Evolutionary conservation across 805 yeast species (phyloP).

Genomic region (Sungouiozyma ichnusensis): DNA sequence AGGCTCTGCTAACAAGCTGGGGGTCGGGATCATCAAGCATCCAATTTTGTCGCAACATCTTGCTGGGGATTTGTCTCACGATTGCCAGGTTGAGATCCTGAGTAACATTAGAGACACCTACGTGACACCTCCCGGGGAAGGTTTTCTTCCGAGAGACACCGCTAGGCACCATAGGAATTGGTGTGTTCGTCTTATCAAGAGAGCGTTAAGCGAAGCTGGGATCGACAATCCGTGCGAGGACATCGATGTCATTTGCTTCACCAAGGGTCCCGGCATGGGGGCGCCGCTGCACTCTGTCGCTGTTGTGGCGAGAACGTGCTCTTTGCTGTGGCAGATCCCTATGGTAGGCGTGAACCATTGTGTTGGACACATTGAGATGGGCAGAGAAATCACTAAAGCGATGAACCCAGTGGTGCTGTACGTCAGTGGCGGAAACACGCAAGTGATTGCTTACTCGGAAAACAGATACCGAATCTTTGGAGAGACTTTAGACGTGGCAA

Average conservation of each 20-base stretch:
- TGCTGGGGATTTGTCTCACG: constrained; percentile 41
- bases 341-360: constrained; percentile 95
- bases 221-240: constrained; percentile 37
- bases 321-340: constrained; percentile 73
- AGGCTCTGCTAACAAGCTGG: constrained; percentile 95
- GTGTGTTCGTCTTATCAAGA: constrained; percentile 69
- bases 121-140: constrained; percentile 96
- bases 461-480: constrained; percentile 96
- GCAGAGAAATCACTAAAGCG: constrained; percentile 96
- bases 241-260: constrained; percentile 77
- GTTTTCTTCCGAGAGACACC: constrained; percentile 91
- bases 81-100: constrained; percentile 62
- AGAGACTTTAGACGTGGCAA: constrained; percentile 96
- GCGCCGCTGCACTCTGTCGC: constrained; percentile 94
- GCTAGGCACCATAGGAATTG: constrained; percentile 95
- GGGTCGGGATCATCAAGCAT: constrained; percentile 85
- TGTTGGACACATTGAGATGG: constrained; percentile 98
- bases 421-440: constrained; percentile 98
- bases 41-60: constrained; percentile 23
- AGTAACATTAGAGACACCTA: constrained; percentile 94
- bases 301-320: constrained; percentile 78
- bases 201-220: constrained; percentile 53
- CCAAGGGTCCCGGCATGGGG: constrained; percentile 99
- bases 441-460: constrained; percentile 90
- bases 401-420: constrained; percentile 92